Base-by-base conservation (phyloP, 2,329 filamentous ascomycete genomes). In the Fusarium euwallaceae region DNA sequence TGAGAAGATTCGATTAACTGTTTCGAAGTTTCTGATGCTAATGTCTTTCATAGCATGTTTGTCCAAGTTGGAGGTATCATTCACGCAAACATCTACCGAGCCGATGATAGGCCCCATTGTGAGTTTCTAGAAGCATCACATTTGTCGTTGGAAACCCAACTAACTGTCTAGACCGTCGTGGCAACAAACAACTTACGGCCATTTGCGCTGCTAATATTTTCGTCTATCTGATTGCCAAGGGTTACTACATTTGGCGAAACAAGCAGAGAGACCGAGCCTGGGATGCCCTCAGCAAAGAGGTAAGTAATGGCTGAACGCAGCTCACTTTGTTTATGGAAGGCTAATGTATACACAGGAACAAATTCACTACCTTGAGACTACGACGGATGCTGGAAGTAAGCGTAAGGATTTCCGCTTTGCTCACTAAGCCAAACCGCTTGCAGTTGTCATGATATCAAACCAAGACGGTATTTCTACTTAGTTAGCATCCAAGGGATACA, bases 61-160 rank as follows among this genome's bases (percentile, higher is more conserved):
- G 83, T 86, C 0, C 85, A 87, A 64, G 80, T 83, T 0, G 80
- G 81, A n/a, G 81, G 77, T 32, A 85, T 87, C 51, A 81, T 86
- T 51, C 76, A 80, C 2, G 82, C 82, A 22, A 86, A 86, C 45
- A 80, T 80, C 20, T 80, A 80, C 51, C 76, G 74, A n/a, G 71
- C 67, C 6, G 63, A 73, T 9, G 66, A 74, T 36, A 61, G 58
- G 3, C 69, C 69, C 8, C 41, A 63, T 7, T 71, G 66, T 71
- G 20, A 58, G 66, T 56, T 24, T 14, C 10, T 8, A 2, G 2
- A 22, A 37, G 2, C 17, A 24, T 22, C 34, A 2, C 4, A 14
- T 14, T 14, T 20, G 10, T 12, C 8, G 4, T 27, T n/a, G 2
- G 16, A 3, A 4, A 6, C 56, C 10, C 17, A 29, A 24, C 36